Evolutionary conservation across 192 early-diverging fungal genomes (phyloP).

Genomic region (Kickxella alabastrina): DNA sequence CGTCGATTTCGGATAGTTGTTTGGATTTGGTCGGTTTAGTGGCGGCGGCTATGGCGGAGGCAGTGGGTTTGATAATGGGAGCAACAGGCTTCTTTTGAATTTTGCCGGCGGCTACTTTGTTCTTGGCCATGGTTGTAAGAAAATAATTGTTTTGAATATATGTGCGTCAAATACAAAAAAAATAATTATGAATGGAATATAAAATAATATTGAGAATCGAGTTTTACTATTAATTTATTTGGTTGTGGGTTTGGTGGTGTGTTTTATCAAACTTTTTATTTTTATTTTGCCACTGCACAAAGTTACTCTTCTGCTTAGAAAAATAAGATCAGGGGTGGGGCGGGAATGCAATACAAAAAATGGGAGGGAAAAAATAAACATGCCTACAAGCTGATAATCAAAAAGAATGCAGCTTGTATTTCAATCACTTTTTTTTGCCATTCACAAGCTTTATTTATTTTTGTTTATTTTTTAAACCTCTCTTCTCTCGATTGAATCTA

Average conservation of each 20-base stretch:
- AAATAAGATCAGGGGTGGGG: no score
- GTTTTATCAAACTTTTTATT: no score
- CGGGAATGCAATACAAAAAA: not conserved
- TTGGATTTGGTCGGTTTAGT: not conserved
- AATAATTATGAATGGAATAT: not conserved
- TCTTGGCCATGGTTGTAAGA: not conserved
- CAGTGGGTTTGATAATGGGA: not conserved
- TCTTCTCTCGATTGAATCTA: no score
- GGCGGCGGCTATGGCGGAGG: not conserved
- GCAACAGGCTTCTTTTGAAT: not conserved
- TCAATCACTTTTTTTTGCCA: not conserved
- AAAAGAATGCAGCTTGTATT: not conserved
- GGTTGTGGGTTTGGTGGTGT: not conserved
- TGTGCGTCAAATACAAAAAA: not conserved
- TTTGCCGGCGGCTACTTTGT: constrained; percentile 3
- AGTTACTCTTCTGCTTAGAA: no score
- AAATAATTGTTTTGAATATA: no score
- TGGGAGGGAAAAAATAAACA: not conserved
- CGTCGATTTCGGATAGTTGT: constrained; percentile 33
- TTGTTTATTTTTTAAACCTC: not conserved
- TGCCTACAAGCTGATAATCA: not conserved
- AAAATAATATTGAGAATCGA: not conserved
- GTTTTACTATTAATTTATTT: not conserved
- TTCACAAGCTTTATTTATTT: not conserved
- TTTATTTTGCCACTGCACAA: no score